Conservation (phyloP, 1,284 basidiomycete species). For the Apiotrichum gamsii region DNA sequence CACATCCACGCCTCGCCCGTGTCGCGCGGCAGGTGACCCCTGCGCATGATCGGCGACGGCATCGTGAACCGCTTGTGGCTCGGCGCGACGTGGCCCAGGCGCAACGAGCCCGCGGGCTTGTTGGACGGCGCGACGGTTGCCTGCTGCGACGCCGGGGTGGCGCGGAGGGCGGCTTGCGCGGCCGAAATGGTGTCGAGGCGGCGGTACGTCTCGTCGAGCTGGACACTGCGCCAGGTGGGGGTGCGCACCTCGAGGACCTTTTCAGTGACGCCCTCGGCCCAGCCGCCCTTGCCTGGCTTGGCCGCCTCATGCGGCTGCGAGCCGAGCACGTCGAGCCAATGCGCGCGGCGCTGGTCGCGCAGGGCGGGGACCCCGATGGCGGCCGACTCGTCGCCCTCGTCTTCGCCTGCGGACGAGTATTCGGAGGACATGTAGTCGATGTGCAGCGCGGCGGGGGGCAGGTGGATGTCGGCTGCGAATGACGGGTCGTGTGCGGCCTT, state of each 20-base stretch:
- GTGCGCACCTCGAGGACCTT: constrained; percentile 67
- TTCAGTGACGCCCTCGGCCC: constrained; percentile 50
- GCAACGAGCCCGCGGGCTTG: constrained; percentile 1
- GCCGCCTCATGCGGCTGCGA: constrained; percentile 1
- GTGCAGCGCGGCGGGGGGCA: constrained; percentile 32
- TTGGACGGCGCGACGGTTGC: not conserved
- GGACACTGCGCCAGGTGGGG: constrained; percentile 38
- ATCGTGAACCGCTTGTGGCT: constrained; percentile 28
- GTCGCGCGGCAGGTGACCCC: constrained; percentile 22
- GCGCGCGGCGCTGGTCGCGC: constrained; percentile 1
- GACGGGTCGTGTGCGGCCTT: constrained; percentile 30
- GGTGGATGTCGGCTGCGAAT: constrained; percentile 13
- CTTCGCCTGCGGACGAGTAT: constrained; percentile 43
- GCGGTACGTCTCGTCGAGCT: constrained; percentile 35
- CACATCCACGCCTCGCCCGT: constrained; percentile 31
- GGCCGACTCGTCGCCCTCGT: constrained; percentile 14
- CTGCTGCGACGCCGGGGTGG: constrained; percentile 13
- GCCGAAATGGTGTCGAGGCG: constrained; percentile 30
- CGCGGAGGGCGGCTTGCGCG: constrained; percentile 18
- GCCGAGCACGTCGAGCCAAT: constrained; percentile 10
- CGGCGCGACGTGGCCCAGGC: constrained; percentile 32
- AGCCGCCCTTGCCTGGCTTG: constrained; percentile 63
- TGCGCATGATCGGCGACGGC: constrained; percentile 15
- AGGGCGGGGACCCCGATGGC: not conserved
- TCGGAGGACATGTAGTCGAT: constrained; percentile 48